Conservation (phyloP, 805 yeast species). For the Yarrowia sp. region DNA sequence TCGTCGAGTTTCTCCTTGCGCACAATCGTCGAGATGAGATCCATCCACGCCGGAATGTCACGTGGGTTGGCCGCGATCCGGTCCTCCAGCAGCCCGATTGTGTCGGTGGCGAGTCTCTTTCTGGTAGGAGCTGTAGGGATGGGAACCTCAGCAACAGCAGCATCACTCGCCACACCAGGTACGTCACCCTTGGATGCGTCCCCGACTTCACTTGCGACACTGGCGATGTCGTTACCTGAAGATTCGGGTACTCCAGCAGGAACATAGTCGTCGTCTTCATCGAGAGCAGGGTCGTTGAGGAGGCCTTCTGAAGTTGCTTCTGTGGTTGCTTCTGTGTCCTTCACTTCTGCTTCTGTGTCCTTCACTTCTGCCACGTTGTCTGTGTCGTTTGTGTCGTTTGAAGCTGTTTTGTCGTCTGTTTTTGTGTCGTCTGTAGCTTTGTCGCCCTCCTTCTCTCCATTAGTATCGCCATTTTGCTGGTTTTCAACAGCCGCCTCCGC, state of each 20-base stretch:
- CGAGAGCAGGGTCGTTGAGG: too few species aligned
- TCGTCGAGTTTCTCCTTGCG: constrained; percentile 58
- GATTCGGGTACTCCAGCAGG: neutral
- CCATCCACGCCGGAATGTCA: constrained; percentile 57
- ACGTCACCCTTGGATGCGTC: too few species aligned
- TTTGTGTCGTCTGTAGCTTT: neutral
- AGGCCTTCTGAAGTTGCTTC: too few species aligned
- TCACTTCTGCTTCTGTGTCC: neutral
- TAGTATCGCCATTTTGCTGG: neutral
- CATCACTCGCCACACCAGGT: neutral
- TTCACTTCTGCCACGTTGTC: neutral
- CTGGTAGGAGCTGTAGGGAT: constrained; percentile 12
- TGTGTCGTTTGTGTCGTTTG: neutral
- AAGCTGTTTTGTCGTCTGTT: neutral
- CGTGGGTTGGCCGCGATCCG: constrained; percentile 52
- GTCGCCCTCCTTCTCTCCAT: neutral
- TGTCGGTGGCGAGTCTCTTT: constrained; percentile 45
- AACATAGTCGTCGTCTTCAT: neutral
- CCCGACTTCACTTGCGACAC: too few species aligned
- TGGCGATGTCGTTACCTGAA: neutral
- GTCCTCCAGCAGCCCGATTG: constrained; percentile 59
- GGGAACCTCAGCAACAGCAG: neutral
- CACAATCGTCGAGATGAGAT: constrained; percentile 50
- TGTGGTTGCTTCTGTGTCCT: neutral
- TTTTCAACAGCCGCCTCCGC: neutral